Base-by-base conservation (phyloP, 306 rosid species). In the Albizia julibrissin region DNA sequence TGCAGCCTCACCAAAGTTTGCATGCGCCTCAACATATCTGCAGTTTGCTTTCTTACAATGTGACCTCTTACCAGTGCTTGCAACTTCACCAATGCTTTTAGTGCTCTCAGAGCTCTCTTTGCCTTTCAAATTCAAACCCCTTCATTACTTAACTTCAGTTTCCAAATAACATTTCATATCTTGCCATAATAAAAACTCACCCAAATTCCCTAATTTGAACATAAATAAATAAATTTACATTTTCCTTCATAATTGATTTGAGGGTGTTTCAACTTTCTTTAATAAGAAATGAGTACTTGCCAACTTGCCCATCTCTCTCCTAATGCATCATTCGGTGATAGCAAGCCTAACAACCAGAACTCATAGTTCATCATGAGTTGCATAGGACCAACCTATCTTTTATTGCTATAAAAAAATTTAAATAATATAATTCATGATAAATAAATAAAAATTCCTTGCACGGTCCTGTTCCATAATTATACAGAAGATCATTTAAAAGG, bases 21-120 rank as follows among this genome's bases (percentile, higher is more conserved):
- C 97, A 95, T 95, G 65, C 97, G 90, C 80, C 87, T 84, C 19
- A 95, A 91, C 98, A 95, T 92, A 85, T 95, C 97, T 12, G 98
- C 85, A 11, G 90, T 92, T 86, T 91, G 94, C 85, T 95, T 95
- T 80, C 99, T 92, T 85, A 93, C 99, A 46, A 93, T 92, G 91
- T 93, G 92, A 59, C 99, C 98, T 86, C 98, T 87, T 74, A 91
- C 98, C 90, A 95, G 82, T 73, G 99, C 97, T 87, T 95, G 98
- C 84, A 95, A 90, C 88, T 92, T 95, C 90, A 95, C 99, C 78
- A 95, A 79, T 75, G 98, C 89, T 86, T 92, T 95, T 0, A 95
- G 96, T 69, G 99, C 98, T 80, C 91, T 93, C 62, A 95, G 80
- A 9, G 99, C 99, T 80, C 99, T 90, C 90, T 92, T 92, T 82